Conservation (phyloP, 176 grass and related monocot genomes). For the Phoenix dactylifera region DNA sequence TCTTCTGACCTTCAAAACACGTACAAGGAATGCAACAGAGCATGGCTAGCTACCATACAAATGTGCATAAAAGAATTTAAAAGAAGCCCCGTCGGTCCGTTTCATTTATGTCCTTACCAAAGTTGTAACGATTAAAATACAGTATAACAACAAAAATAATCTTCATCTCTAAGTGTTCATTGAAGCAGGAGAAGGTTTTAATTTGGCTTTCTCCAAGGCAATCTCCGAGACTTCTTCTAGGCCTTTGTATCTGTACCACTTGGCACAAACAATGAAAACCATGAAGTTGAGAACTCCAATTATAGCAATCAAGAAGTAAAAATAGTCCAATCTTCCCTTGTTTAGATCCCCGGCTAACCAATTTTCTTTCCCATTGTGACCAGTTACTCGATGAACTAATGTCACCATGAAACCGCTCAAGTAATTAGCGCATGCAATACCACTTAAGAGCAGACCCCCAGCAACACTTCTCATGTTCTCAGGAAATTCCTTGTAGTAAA, state of each 20-base stretch:
- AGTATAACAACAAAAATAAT: too few relatives aligned
- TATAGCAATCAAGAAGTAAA: constrained; percentile 42
- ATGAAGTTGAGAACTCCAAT: constrained; percentile 27
- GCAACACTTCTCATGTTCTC: constrained; percentile 68
- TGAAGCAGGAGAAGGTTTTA: too few relatives aligned
- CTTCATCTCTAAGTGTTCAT: too few relatives aligned
- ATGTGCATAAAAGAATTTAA: too few relatives aligned
- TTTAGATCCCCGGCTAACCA: constrained; percentile 16
- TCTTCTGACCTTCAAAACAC: too few relatives aligned
- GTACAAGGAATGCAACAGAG: too few relatives aligned
- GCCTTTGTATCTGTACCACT: constrained; percentile 57
- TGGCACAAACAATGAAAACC: constrained; percentile 47
- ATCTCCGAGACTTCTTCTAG: not conserved
- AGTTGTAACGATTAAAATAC: too few relatives aligned
- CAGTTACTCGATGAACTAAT: constrained; percentile 35
- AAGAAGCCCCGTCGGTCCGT: too few relatives aligned
- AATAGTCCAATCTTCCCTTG: constrained; percentile 44
- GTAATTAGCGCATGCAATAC: constrained; percentile 28
- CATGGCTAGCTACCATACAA: too few relatives aligned
- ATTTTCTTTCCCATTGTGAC: not conserved
- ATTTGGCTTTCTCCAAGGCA: not conserved
- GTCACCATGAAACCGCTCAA: constrained; percentile 32
- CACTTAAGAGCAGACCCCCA: constrained; percentile 34
- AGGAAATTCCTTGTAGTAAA: constrained; percentile 70
- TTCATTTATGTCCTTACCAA: too few relatives aligned